Base-by-base conservation (phyloP, 208 protist species). In the Wallacemonas sp. region DNA sequence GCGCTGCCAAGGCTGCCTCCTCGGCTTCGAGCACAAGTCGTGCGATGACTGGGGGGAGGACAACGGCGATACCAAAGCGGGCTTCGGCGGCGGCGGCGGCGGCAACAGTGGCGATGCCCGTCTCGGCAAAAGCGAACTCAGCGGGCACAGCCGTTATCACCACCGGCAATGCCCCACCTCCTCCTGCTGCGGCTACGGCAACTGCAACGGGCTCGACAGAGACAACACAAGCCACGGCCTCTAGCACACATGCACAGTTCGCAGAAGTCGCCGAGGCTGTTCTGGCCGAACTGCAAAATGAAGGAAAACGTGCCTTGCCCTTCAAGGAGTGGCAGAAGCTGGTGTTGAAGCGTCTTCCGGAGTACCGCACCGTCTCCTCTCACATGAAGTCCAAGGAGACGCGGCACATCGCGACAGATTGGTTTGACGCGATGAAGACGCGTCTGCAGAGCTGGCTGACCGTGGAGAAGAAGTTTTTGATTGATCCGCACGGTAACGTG, bases 311-410 rank as follows among this genome's bases (percentile, higher is more conserved):
- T n/a, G 54, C 34, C 21, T 60, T 68, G 11, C 46, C 86, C 1
- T 74, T 90, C 31, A 82, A 55, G 46, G 85, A 90, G 44, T 68
- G 90, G 46, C 77, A 85, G 67, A 82, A 78, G 64, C 67, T 83
- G 9, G 79, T 92, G 19, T 65, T 95, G 4, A 92, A 91, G 65
- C 55, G 62, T 30, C 84, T 92, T 36, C 75, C 84, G 9, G 64
- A 77, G 24, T 95, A 88, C 46, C 39, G 76, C 2, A 60, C 55
- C 22, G 82, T 89, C 77, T 80, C 72, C 42, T 71, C 54, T 22
- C 88, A 90, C 58, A 70, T 83, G 34, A 82, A 84, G 69, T 75
- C 68, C 0, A 11, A 64, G 0, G 66, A 76, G n/a, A 68, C 54
- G 3, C 80, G 79, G 56, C 67, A 66, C 28, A 79, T 90, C 46